These are phyloP conservation scores for Phytophthora crassamura DNA, from an alignment of 352 stramenopile species.

Conservation along the genomic window DNA sequence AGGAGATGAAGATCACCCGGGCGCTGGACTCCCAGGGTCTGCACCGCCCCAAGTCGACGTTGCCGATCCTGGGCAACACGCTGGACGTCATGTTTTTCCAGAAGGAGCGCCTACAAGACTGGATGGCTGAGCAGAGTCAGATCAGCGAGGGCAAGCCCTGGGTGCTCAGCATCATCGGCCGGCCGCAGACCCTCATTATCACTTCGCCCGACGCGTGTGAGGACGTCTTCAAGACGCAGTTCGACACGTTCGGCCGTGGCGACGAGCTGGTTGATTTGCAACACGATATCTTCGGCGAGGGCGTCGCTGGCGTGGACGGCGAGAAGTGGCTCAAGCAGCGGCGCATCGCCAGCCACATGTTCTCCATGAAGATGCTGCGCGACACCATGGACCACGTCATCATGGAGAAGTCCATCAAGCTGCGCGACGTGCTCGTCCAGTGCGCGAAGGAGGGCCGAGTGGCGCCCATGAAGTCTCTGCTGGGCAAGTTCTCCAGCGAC, in stretches of 20 bases:
- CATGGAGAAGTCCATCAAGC: conserved; percentile 37
- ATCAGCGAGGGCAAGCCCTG: conserved; percentile 49
- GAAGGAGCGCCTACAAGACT: conserved; percentile 60
- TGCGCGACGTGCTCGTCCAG: conserved; percentile 41
- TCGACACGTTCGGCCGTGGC: conserved; percentile 56
- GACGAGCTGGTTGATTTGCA: conserved; percentile 37
- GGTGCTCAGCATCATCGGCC: conserved; percentile 50
- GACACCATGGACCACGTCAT: conserved; percentile 49
- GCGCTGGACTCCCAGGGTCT: conserved; percentile 39
- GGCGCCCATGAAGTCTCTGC: conserved; percentile 48
- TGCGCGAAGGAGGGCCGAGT: conserved; percentile 11
- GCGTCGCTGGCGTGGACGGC: conserved; percentile 60
- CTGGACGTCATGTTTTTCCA: conserved; percentile 49
- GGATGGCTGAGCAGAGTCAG: conserved; percentile 60
- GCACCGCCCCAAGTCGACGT: conserved; percentile 40
- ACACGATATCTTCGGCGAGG: conserved; percentile 58
- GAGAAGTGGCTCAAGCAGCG: conserved; percentile 58
- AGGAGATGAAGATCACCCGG: conserved; percentile 35
- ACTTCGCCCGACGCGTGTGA: conserved; percentile 38
- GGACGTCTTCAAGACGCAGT: conserved; percentile 50
- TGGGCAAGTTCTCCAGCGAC: conserved; percentile 73
- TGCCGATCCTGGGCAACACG: conserved; percentile 50
- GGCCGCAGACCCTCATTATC: conserved; percentile 52
- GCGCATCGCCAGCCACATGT: conserved; percentile 83
- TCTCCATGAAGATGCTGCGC: conserved; percentile 52